phyloP scores from a whole-genome alignment of 2,329 filamentous ascomycete genomes.

The Clarireedia hainanense region DNA sequence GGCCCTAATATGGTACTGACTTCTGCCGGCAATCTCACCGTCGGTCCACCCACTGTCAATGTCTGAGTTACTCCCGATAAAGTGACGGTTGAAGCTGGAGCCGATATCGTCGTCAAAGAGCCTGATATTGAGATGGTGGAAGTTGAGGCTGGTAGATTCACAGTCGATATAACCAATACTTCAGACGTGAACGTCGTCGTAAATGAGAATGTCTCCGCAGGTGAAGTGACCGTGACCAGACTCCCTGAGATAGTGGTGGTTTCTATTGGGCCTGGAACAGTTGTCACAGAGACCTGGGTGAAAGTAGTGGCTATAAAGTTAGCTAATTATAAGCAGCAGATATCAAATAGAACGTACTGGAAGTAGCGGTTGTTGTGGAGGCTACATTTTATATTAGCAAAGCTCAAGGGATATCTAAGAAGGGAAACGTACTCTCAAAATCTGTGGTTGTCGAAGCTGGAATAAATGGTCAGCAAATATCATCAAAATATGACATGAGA shows the following conservation, averaged over 20 bases:
- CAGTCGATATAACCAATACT: not conserved
- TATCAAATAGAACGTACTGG: conserved; percentile 1
- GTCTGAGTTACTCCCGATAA: not conserved
- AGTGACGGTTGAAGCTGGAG: conserved; percentile 6
- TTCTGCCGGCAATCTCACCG: not conserved
- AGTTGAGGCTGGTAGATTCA: not conserved
- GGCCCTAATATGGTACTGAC: not conserved
- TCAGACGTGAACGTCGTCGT: conserved; percentile 4
- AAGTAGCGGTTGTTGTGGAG: conserved; percentile 1
- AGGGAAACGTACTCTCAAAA: conserved; percentile 1
- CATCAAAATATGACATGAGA: not conserved
- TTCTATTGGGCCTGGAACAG: not conserved
- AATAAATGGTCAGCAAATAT: not conserved
- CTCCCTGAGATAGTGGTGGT: not conserved
- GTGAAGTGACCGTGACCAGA: not conserved
- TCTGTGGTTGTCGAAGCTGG: not conserved
- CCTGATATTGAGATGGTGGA: conserved; percentile 11
- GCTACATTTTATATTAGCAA: not conserved
- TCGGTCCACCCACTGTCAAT: not conserved
- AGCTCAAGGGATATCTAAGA: not conserved
- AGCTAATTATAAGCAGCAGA: not conserved
- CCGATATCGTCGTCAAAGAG: conserved; percentile 9
- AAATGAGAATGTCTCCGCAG: not conserved
- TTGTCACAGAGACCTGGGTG: not conserved
- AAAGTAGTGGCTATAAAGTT: not conserved